These are phyloP conservation scores for Lepidium campestre DNA, from an alignment of 441 rosid genomes.

Conservation along the genomic window DNA sequence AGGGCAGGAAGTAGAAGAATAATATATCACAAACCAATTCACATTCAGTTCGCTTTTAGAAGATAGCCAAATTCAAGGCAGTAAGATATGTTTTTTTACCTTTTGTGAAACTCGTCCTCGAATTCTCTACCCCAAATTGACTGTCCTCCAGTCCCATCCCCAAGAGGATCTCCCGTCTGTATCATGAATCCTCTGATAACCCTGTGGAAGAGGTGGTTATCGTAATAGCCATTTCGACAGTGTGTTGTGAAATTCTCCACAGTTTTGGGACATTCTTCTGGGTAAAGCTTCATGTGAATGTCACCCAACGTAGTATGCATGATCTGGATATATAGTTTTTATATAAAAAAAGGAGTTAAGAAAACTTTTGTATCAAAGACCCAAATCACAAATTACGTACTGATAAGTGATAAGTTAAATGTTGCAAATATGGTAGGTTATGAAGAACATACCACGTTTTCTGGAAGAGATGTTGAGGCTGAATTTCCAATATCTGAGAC, in stretches of 20 bases:
- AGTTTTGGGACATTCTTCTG: conserved; percentile 98
- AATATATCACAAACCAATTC: background rate
- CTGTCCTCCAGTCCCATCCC: conserved; percentile 99
- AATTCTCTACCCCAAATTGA: conserved; percentile 99
- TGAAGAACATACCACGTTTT: conserved; percentile 67
- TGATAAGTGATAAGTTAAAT: background rate
- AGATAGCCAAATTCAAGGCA: background rate
- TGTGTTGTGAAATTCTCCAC: conserved; percentile 97
- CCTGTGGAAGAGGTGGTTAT: conserved; percentile 90
- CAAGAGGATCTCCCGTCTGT: conserved; percentile 97
- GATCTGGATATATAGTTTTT: conserved; percentile 39
- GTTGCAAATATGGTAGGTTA: background rate
- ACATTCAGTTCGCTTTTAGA: background rate
- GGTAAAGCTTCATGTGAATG: conserved; percentile 79
- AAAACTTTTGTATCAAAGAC: background rate
- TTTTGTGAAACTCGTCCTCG: conserved; percentile 97
- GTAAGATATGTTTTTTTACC: conserved; percentile 34
- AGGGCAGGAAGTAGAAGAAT: background rate
- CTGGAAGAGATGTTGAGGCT: conserved; percentile 93
- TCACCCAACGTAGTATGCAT: conserved; percentile 93
- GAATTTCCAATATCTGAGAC: conserved; percentile 91
- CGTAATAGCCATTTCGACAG: conserved; percentile 91
- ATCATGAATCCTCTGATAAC: conserved; percentile 97
- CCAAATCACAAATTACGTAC: background rate
- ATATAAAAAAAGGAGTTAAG: background rate